Conservation (phyloP, 129 eudicot genomes). For the Flaveria robusta region DNA sequence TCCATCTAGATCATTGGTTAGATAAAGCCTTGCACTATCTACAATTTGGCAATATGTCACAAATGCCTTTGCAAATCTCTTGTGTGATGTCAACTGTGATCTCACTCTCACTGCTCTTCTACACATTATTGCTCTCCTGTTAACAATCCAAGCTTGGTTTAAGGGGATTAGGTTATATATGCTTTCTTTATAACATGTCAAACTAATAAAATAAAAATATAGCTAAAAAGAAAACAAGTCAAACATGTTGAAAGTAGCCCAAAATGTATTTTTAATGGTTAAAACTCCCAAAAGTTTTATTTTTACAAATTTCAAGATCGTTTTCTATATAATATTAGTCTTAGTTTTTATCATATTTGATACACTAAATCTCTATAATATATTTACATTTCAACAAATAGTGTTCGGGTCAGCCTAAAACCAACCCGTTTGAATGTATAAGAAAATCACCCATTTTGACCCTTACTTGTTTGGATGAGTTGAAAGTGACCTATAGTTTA, state of each 20-base stretch:
- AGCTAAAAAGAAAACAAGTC: background rate
- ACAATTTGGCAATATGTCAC: slow-evolving; percentile 78
- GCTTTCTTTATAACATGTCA: background rate
- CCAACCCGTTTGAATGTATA: no score
- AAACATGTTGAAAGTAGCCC: background rate
- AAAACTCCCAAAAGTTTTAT: background rate
- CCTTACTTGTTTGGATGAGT: no score
- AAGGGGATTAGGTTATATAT: background rate
- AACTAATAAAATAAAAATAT: background rate
- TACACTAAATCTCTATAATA: no score
- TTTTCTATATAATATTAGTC: no score
- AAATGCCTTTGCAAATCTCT: slow-evolving; percentile 92
- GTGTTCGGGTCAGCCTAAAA: no score
- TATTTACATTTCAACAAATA: no score
- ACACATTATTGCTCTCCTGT: slow-evolving; percentile 92
- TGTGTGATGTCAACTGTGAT: slow-evolving; percentile 92
- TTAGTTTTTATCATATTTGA: no score
- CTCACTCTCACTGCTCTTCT: slow-evolving; percentile 95
- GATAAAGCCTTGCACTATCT: slow-evolving; percentile 80
- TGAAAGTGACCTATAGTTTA: no score
- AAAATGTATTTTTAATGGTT: background rate
- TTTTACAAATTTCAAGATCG: background rate
- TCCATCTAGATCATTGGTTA: slow-evolving; percentile 89
- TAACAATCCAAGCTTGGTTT: background rate
- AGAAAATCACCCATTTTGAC: no score